Evolutionary conservation across 495 filamentous ascomycete species (phyloP), one percentile per base, ranked within the genome.

Genomic region (Penicillium taxi): DNA sequence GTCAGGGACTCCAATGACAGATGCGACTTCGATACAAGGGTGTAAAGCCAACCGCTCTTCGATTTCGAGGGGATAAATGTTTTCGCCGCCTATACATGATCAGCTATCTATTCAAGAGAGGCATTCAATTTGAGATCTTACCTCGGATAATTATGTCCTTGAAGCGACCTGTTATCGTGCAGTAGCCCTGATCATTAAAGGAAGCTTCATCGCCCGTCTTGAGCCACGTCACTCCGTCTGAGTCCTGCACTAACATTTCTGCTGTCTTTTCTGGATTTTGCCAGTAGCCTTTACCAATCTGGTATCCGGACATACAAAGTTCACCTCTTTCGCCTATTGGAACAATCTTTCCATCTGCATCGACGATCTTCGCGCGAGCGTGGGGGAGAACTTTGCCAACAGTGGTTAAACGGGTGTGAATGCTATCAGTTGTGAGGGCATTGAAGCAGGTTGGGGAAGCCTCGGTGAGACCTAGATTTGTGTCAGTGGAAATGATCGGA

Each of bases 101-200:
- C 4, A 2, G 12, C 12, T 2, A 28, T 27, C 24, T 12, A 11
- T 6, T 11, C 6, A 24, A 24, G 22, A 24, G 22, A 11, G 22
- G 22, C 9, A 26, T 17, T 9, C 5, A 34, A 23, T 34, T 34
- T 18, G 12, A 30, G 11, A 2, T 25, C 18, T 33, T 42, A 37
- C 81, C 88, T 19, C 82, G 70, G 42, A 93, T 93, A 42, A 94
- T 83, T 29, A 93, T 63, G 42, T 94, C 87, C 60, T 93, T 94
- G 48, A 93, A 84, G 9, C 86, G 59, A 7, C 77, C 75, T 3
- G 78, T 81, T 42, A 85, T 81, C 9, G 58, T 66, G 45, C 75
- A 80, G 46, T 79, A 78, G 3, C 81, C 80, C 20, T 72, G 55
- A 15, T 72, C 67, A 41, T 80, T 72, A 47, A 84, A 81, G 0